Base-by-base conservation (phyloP, 2,329 filamentous ascomycete species). In the Pseudonectria buxi region DNA sequence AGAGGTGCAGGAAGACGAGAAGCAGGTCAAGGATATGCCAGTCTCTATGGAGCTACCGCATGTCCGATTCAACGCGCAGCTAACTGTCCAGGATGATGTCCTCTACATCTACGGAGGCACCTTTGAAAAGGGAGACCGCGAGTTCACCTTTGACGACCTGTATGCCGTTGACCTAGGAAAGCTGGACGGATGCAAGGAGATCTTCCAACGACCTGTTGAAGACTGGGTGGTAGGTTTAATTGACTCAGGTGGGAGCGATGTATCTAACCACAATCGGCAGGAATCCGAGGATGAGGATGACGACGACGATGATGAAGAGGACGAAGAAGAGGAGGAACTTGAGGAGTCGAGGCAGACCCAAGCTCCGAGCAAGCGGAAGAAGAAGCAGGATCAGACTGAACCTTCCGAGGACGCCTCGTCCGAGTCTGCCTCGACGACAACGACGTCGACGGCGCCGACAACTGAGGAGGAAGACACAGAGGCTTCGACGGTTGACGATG, bases 101-200 rank as follows among this genome's bases (percentile, higher is more conserved):
- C 71, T 96, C 1, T 98, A 90, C 63, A 86, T 96, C 35, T 96
- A 94, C 54, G 89, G 92, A 22, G 92, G 92, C 13, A 98, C 90
- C 0, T 95, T 84, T 52, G 92, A 98, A 57, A 92, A 94, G 57
- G 90, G 86, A 13, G 92, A 98, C 53, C 76, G 86, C 14, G 92
- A 98, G 60, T 95, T 85, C 53, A 96, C 89, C 0, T 95, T 96
- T 60, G 89, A 95, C 50, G 92, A 98, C 53, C 71, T 98, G 61
- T 94, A 94, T 63, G 82, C 87, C 3, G 80, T 96, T 40, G 88
- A 98, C 53, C 70, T 98, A n/a, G 89, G 83, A 40, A 95, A 95
- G 61, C 72, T 98, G 41, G 88, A 96, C 49, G 92, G 92, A 4
- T 90, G 92, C 46, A 90, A 88, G 57, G 84, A 95, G 62, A 76